phyloP scores from a whole-genome alignment of 2,329 filamentous ascomycete genomes.

The Epichloe aotearoae region DNA sequence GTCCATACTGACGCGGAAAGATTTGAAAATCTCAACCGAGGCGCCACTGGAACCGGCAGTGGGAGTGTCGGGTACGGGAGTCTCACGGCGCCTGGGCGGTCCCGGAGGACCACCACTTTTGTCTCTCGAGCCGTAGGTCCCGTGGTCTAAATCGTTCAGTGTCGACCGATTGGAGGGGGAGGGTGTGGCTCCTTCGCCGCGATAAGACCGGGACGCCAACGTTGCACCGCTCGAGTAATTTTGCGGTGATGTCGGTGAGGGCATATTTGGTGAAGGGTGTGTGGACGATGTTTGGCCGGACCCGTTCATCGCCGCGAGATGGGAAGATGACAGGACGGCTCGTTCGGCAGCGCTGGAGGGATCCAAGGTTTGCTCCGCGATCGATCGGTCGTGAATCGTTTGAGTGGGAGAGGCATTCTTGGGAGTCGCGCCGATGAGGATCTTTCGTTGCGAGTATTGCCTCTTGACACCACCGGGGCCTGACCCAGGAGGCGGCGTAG shows the following conservation, averaged over 20 bases:
- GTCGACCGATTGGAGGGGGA: slow-evolving; percentile 42
- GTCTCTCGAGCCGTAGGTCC: slow-evolving; percentile 17
- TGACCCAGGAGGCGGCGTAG: slow-evolving; percentile 39
- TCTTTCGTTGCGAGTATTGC: slow-evolving; percentile 64
- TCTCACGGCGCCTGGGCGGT: slow-evolving; percentile 45
- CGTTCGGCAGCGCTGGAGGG: slow-evolving; percentile 55
- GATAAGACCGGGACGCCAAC: slow-evolving; percentile 48
- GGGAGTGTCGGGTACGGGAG: slow-evolving; percentile 49
- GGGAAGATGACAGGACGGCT: slow-evolving; percentile 53
- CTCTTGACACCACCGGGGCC: slow-evolving; percentile 46
- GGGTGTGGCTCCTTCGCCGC: slow-evolving; percentile 39
- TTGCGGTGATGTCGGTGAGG: slow-evolving; percentile 57
- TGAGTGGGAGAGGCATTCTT: slow-evolving; percentile 67
- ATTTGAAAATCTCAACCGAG: slow-evolving; percentile 94
- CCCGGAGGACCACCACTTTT: slow-evolving; percentile 14
- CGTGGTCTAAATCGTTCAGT: slow-evolving; percentile 36
- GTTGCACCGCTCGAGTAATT: slow-evolving; percentile 39
- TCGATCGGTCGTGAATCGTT: slow-evolving; percentile 51
- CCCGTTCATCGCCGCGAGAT: slow-evolving; percentile 58
- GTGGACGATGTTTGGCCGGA: slow-evolving; percentile 41
- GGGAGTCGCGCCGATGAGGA: slow-evolving; percentile 56
- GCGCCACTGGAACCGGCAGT: slow-evolving; percentile 42
- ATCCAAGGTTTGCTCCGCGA: slow-evolving; percentile 53
- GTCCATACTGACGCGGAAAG: slow-evolving; percentile 94
- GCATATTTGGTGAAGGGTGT: slow-evolving; percentile 52